Percentiles rank a stretch among this genome's conserved stretches.
Conservation (phyloP, 495 filamentous ascomycete genomes). For the Delitschia confertaspora region DNA sequence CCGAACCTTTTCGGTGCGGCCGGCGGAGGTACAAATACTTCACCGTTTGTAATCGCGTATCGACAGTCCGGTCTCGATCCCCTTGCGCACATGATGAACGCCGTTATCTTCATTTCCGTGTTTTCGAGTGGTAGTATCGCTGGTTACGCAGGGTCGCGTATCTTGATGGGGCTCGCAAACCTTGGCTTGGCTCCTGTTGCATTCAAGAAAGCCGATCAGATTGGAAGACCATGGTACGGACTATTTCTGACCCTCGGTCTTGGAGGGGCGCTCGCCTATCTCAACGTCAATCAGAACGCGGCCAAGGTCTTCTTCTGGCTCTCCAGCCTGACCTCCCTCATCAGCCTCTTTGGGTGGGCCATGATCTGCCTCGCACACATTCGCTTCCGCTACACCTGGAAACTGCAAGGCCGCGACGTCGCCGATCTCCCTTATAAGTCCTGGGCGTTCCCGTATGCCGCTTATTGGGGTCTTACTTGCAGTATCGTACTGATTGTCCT, state of each 20-base stretch:
- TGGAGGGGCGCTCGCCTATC: constrained; percentile 28
- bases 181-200: constrained; percentile 22
- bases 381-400: constrained; percentile 28
- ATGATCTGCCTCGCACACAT: constrained; percentile 32
- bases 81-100: constrained; percentile 29
- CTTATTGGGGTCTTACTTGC: constrained; percentile 28
- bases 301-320: constrained; percentile 26
- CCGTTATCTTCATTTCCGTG: constrained; percentile 28
- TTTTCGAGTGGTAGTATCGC: constrained; percentile 23
- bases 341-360: constrained; percentile 29
- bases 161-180: constrained; percentile 25
- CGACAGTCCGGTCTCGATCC: constrained; percentile 19
- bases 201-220: constrained; percentile 20
- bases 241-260: constrained; percentile 19
- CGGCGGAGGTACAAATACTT: constrained; percentile 21
- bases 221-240: constrained; percentile 26
- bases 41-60: constrained; percentile 30
- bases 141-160: constrained; percentile 21
- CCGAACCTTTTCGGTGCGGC: constrained; percentile 26
- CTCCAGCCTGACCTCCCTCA: constrained; percentile 28
- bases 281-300: constrained; percentile 25
- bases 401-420: constrained; percentile 18
- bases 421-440: constrained; percentile 27
- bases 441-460: constrained; percentile 29
- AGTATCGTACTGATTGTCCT: constrained; percentile 26